Evolutionary conservation across 2,329 filamentous ascomycete species (phyloP), one percentile per base, ranked within the genome.

Genomic region (Colletotrichum plurivorum): DNA sequence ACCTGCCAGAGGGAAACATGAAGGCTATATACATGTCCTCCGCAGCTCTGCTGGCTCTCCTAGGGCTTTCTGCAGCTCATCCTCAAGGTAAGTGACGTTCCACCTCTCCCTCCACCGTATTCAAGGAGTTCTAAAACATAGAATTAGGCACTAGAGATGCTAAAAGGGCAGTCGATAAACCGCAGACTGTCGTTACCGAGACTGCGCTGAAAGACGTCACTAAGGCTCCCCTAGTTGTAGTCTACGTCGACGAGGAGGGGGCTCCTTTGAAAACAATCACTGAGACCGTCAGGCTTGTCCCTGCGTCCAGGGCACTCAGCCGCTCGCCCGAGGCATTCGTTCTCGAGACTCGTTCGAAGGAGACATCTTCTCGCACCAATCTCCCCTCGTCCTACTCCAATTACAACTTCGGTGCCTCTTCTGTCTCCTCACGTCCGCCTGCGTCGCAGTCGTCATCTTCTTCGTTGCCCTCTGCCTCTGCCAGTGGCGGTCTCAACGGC

Each of bases 241-340:
- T 92, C 73, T 92, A 87, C 78, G 87, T 92, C 53, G 84, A 93
- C 74, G 79, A 86, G 71, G 76, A 85, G 66, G 88, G 89, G 63
- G 81, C 84, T n/a, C 81, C 84, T 3, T 72, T 89, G 69, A 83
- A 81, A 48, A 86, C 82, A 8, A 75, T 76, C 18, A 83, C 78
- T 13, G 78, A 82, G 57, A 76, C 75, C n/a, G 76, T 83, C 62
- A 64, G 76, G 63, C 73, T 74, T 62, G 73, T 77, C 61, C 76
- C 76, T 68, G 74, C 59, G n/a, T 41, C 51, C n/a, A 39, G 46
- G 22, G n/a, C 52, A 4, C 16, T 45, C 20, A 31, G 31, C 12
- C 51, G 43, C 20, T 10, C 25, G 18, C 27, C 63, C 9, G 22
- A 31, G 31, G 27, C 43, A 16, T 12, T 20, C 15, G 48, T 39